These are phyloP conservation scores for Otatea glauca DNA, from an alignment of 176 grass and related monocot genomes.

Conservation along the genomic window DNA sequence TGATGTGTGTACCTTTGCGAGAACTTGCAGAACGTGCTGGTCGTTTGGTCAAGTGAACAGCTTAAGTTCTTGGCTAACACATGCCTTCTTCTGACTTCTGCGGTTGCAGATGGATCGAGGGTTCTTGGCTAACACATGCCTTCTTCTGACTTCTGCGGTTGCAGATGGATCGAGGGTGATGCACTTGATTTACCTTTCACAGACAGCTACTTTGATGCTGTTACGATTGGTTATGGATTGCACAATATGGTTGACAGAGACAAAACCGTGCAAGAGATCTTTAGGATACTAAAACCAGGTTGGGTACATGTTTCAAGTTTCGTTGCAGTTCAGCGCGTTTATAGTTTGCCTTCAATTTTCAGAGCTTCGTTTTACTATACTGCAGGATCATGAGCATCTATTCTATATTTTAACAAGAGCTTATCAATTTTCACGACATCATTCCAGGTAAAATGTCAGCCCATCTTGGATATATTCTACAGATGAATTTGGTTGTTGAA, in stretches of 20 bases:
- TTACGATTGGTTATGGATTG: slow-evolving; percentile 81
- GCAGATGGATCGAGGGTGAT: slow-evolving; percentile 93
- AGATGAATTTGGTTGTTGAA: background rate
- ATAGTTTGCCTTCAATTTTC: background rate
- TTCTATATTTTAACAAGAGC: slow-evolving; percentile 97
- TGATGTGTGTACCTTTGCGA: slow-evolving; percentile 1
- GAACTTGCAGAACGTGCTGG: background rate
- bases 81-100: slow-evolving; percentile 6
- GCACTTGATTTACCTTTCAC: slow-evolving; percentile 76
- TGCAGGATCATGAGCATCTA: slow-evolving; percentile 81
- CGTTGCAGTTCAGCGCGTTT: background rate
- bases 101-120: slow-evolving; percentile 81
- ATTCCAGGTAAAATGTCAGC: slow-evolving; percentile 61
- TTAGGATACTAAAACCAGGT: slow-evolving; percentile 87
- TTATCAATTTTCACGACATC: slow-evolving; percentile 66
- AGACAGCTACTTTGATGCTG: slow-evolving; percentile 76
- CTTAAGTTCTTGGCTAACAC: background rate
- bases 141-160: background rate
- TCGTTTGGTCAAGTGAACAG: background rate
- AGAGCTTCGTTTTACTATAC: slow-evolving; percentile 10
- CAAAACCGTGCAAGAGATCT: slow-evolving; percentile 70
- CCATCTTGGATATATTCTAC: background rate
- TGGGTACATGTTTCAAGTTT: background rate
- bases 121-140: background rate
- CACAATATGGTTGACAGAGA: slow-evolving; percentile 78